phyloP scores from a whole-genome alignment of 176 grass and related monocot genomes.

The Avena sativa region DNA sequence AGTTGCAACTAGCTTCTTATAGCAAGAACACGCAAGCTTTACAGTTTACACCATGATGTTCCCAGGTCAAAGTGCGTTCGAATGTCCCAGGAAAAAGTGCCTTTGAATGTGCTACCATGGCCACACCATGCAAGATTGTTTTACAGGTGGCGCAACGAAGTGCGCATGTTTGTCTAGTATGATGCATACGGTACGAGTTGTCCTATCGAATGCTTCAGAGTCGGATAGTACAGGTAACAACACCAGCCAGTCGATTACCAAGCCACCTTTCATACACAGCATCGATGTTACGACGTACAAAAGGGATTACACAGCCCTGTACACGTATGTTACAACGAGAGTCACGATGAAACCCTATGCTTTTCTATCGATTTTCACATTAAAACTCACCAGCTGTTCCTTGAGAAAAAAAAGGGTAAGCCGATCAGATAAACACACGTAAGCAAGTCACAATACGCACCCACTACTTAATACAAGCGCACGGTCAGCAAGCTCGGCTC shows the following conservation, averaged over 20 bases:
- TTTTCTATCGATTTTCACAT: conserved; percentile 42
- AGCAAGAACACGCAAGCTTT: no score
- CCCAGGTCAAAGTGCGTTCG: no score
- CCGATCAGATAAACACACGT: conserved; percentile 17
- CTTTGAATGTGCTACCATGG: no score
- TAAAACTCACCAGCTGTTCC: conserved; percentile 62
- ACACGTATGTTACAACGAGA: conserved; percentile 42
- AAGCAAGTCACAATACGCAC: conserved; percentile 20
- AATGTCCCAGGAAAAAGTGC: no score
- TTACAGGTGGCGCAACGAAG: no score
- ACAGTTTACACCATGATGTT: no score
- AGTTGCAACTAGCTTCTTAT: no score
- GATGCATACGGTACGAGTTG: no score
- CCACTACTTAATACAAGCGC: background rate
- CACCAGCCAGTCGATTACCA: conserved; percentile 7
- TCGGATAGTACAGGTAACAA: background rate
- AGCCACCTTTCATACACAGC: conserved; percentile 32
- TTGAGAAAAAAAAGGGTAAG: conserved; percentile 35
- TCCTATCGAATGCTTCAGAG: background rate
- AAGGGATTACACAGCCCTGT: conserved; percentile 40
- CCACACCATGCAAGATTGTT: no score
- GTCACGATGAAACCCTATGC: conserved; percentile 45
- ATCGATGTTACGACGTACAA: conserved; percentile 38
- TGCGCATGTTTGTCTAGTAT: no score
- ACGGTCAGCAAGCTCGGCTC: conserved; percentile 19